These are phyloP conservation scores for Fusarium nodosum DNA, from an alignment of 2,329 filamentous ascomycete species.

Conservation along the genomic window DNA sequence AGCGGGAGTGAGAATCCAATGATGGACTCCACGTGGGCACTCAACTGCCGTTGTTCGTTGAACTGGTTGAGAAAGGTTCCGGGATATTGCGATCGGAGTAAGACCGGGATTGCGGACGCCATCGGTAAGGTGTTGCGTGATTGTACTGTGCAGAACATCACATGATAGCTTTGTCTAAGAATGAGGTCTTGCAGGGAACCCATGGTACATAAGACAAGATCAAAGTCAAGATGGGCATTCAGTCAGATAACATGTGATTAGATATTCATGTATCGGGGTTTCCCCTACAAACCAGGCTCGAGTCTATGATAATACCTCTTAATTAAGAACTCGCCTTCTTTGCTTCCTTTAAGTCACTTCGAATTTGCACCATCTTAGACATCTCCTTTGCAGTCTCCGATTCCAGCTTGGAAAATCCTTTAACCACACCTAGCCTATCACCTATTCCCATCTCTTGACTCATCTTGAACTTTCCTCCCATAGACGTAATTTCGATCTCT, in stretches of 20 bases:
- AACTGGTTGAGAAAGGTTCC: background rate
- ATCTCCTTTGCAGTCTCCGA: slow-evolving; percentile 52
- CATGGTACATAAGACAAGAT: background rate
- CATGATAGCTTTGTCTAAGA: background rate
- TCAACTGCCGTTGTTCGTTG: slow-evolving; percentile 34
- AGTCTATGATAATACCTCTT: background rate
- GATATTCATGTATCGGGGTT: background rate
- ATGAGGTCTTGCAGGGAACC: background rate
- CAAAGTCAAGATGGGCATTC: background rate
- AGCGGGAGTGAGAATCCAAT: slow-evolving; percentile 42
- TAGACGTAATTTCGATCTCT: slow-evolving; percentile 67
- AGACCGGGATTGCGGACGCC: slow-evolving; percentile 6
- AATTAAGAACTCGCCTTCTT: slow-evolving; percentile 22
- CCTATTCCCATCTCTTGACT: slow-evolving; percentile 69
- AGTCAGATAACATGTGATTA: background rate
- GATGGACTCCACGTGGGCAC: slow-evolving; percentile 44
- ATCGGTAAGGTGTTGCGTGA: background rate
- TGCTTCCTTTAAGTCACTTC: slow-evolving; percentile 49
- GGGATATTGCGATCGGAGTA: slow-evolving; percentile 6
- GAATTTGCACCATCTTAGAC: slow-evolving; percentile 52
- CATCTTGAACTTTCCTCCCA: slow-evolving; percentile 77
- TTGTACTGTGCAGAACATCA: background rate
- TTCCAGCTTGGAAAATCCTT: slow-evolving; percentile 63
- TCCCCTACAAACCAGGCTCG: background rate
- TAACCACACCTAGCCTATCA: slow-evolving; percentile 68